These are phyloP conservation scores for Epichloe scottii DNA, from an alignment of 2,329 filamentous ascomycete genomes.

Conservation along the genomic window DNA sequence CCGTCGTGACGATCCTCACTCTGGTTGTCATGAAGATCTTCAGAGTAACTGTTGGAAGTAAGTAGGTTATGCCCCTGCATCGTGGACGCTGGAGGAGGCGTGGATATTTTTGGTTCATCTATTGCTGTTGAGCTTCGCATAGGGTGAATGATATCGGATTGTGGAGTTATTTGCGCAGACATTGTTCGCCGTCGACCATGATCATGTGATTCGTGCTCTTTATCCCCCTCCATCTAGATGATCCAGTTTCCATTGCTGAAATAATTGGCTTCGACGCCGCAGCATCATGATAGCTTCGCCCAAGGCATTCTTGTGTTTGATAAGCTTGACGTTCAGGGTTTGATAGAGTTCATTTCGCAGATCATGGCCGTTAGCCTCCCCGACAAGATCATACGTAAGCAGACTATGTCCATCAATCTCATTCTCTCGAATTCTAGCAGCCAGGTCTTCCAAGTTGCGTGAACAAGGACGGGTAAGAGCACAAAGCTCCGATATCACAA, in stretches of 20 bases:
- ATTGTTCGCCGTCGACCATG: not conserved
- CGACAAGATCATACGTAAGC: conserved; percentile 40
- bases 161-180: conserved; percentile 1
- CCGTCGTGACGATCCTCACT: not conserved
- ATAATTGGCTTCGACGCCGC: conserved; percentile 37
- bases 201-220: not conserved
- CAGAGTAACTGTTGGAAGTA: not conserved
- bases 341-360: conserved; percentile 33
- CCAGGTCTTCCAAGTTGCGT: conserved; percentile 36
- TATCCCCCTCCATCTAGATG: conserved; percentile 1
- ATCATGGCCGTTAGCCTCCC: conserved; percentile 14
- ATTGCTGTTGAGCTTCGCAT: not conserved
- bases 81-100: not conserved
- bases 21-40: not conserved
- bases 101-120: not conserved
- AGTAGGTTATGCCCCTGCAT: not conserved
- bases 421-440: conserved; percentile 43
- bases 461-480: conserved; percentile 37
- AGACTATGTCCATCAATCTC: conserved; percentile 54
- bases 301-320: conserved; percentile 47
- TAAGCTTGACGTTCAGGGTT: conserved; percentile 42
- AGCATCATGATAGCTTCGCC: conserved; percentile 45
- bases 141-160: not conserved
- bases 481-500: conserved; percentile 56
- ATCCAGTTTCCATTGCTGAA: conserved; percentile 20